Evolutionary conservation across 768 basidiomycete genomes (phyloP), one percentile per base, ranked within the genome.

Genomic region (Leccinum olivaceopallidum): DNA sequence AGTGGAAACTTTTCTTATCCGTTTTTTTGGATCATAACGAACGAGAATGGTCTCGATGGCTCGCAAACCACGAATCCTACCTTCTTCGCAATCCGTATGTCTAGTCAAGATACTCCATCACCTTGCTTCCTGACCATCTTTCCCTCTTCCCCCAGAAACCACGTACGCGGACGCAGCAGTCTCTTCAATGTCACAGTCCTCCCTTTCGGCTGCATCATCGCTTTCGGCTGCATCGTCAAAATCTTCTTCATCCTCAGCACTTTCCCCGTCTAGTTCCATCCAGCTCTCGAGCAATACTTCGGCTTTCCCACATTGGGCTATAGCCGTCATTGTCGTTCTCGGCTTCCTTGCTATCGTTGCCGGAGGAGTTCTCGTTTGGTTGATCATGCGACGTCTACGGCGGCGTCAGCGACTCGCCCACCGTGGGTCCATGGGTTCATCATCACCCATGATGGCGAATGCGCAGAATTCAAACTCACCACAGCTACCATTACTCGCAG

Each of bases 301-400:
- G 16, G 66, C 78, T 37, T 94, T 94, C 71, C 94, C 92, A 9
- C 85, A 85, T 69, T 95, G 92, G 94, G 94, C 91, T 10, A 95
- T 95, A 68, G 92, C 95, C 56, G 88, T 95, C 64, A 91, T 95
- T 56, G 89, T 88, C 52, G 83, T 95, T 47, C 84, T 95, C 26
- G 93, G 92, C 26, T 88, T 94, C 76, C 79, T 94, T 61, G 92
- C 93, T 58, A 86, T 94, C 62, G 81, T 85, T 48, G 85, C 89
- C 14, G 78, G 83, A 6, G 85, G 87, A 64, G 73, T 88, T 55
- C 82, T 92, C 56, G 77, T 80, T 39, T 93, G 92, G 79, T 75
- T 93, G 72, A 81, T 92, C 70, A 76, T 91, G 71, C 86, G 89
- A 32, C 83, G 87, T 39, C 67, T 90, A 55, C 85, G 89, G 48